phyloP scores from a whole-genome alignment of 345 rosid genomes.

The Eucalyptus brandiana region DNA sequence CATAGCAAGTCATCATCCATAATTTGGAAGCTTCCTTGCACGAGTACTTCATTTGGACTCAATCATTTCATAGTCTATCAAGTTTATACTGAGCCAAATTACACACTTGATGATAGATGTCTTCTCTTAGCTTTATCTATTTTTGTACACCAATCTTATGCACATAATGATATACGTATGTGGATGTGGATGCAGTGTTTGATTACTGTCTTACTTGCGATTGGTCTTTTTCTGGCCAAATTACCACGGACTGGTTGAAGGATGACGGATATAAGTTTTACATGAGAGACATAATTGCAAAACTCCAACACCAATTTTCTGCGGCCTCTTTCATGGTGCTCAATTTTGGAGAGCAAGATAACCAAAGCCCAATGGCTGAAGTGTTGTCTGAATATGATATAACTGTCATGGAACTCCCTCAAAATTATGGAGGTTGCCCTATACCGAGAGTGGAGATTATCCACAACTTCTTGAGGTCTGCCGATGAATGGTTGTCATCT shows the following conservation, averaged over 20 bases:
- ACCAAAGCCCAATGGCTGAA: slow-evolving; percentile 40
- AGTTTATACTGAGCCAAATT: background rate
- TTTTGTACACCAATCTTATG: background rate
- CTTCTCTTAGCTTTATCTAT: background rate
- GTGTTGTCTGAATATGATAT: slow-evolving; percentile 59
- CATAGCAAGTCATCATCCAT: background rate
- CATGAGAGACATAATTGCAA: slow-evolving; percentile 50
- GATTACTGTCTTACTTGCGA: slow-evolving; percentile 76
- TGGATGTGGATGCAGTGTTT: slow-evolving; percentile 37
- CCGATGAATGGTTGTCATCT: slow-evolving; percentile 85
- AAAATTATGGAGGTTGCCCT: slow-evolving; percentile 82
- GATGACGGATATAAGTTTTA: slow-evolving; percentile 49
- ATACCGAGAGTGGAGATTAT: slow-evolving; percentile 69
- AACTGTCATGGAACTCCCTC: slow-evolving; percentile 93
- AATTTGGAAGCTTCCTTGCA: background rate
- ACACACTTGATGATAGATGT: background rate
- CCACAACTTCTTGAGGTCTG: slow-evolving; percentile 78
- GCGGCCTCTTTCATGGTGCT: slow-evolving; percentile 72
- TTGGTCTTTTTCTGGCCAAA: background rate
- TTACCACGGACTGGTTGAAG: slow-evolving; percentile 11
- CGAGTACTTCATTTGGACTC: background rate
- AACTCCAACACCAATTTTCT: slow-evolving; percentile 57
- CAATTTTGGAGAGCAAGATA: slow-evolving; percentile 68
- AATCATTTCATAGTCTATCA: background rate
- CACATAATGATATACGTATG: background rate